Percentiles rank a stretch among this genome's conserved stretches.
These are phyloP conservation scores for Rhizopus arrhizus DNA, from an alignment of 371 early-diverging fungal species.

Conservation along the genomic window DNA sequence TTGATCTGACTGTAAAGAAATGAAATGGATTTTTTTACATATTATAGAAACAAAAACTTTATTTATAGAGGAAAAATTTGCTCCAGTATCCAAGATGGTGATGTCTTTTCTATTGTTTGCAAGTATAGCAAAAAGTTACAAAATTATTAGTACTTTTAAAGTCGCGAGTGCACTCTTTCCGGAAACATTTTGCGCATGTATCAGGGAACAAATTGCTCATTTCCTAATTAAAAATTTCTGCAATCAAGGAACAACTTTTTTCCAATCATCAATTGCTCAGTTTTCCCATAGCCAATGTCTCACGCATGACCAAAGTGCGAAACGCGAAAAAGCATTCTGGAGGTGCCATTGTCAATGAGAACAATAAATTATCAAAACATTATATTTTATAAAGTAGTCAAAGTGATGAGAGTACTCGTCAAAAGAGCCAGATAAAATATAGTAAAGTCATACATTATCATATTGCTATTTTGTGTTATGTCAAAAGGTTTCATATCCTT, in stretches of 20 bases:
- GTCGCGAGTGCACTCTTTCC: slow-evolving; percentile 3
- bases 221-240: background rate
- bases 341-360: slow-evolving; percentile 1
- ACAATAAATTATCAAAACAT: slow-evolving; percentile 4
- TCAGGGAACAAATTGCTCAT: background rate
- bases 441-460: too few relatives aligned
- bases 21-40: too few relatives aligned
- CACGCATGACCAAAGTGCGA: background rate
- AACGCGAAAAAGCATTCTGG: background rate
- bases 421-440: too few relatives aligned
- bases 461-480: too few relatives aligned
- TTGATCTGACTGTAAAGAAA: too few relatives aligned
- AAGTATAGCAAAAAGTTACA: too few relatives aligned
- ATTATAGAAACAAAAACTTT: too few relatives aligned
- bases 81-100: too few relatives aligned
- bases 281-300: background rate
- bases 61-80: too few relatives aligned
- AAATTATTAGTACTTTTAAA: too few relatives aligned
- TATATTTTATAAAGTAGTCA: slow-evolving; percentile 2
- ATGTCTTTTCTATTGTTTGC: too few relatives aligned
- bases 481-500: background rate
- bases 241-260: slow-evolving; percentile 1
- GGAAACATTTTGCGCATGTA: background rate
- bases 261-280: background rate
- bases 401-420: background rate